Evolutionary conservation across 1,284 basidiomycete species (phyloP).

Genomic region (Sanguinoderma infundibulare): DNA sequence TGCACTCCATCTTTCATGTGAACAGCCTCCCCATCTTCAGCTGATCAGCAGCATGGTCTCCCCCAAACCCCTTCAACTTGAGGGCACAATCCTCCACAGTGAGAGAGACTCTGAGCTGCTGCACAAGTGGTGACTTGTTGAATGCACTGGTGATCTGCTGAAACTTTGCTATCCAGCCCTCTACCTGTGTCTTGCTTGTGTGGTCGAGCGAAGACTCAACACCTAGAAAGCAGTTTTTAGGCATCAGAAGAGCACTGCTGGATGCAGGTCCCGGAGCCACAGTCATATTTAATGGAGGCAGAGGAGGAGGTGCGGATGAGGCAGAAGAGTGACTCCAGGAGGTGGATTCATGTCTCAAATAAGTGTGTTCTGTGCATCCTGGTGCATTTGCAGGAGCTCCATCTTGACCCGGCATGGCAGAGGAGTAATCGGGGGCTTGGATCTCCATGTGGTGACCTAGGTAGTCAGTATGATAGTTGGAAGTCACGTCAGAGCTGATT

Average conservation of each 20-base stretch:
- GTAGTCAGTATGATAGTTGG: slow-evolving; percentile 26
- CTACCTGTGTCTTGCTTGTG: slow-evolving; percentile 30
- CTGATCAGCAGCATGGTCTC: slow-evolving; percentile 25
- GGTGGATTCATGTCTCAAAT: no score
- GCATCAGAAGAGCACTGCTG: background rate
- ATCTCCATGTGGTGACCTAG: slow-evolving; percentile 16
- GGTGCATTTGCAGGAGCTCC: no score
- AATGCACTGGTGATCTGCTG: slow-evolving; percentile 16
- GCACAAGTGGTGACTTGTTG: slow-evolving; percentile 4
- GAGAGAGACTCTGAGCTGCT: background rate
- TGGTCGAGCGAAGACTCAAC: slow-evolving; percentile 28
- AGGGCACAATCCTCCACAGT: slow-evolving; percentile 17
- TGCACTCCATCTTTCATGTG: slow-evolving; percentile 17
- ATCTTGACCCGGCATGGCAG: no score
- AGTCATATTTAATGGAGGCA: no score
- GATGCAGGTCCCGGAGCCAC: no score
- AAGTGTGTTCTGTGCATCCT: no score
- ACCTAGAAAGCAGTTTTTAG: slow-evolving; percentile 20
- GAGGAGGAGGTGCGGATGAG: no score
- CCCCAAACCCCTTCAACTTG: slow-evolving; percentile 25
- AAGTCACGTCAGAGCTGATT: slow-evolving; percentile 29
- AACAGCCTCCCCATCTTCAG: slow-evolving; percentile 20
- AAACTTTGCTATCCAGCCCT: slow-evolving; percentile 27
- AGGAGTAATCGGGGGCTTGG: no score
- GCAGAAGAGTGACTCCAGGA: no score